Evolutionary conservation across 2,329 filamentous ascomycete genomes (phyloP), one percentile per base, ranked within the genome.

Genomic region (Diplodia corticola): DNA sequence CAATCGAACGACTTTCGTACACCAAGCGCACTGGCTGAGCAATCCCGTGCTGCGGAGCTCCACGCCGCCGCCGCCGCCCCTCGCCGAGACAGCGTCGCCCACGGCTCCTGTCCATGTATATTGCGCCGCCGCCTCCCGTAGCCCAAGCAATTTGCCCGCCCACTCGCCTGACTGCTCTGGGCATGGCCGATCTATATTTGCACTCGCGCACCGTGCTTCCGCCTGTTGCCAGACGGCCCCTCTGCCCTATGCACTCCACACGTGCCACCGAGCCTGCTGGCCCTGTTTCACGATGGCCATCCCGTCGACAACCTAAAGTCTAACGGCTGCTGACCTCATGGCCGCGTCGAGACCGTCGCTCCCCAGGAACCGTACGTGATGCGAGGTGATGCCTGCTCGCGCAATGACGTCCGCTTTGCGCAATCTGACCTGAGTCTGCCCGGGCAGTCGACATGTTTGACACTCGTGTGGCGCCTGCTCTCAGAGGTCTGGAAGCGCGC

Each of bases 171-270:
- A 13, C 33, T 40, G 40, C 59, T 49, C 59, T 50, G 28, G 17
- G 60, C 28, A 63, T 37, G 54, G 54, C 15, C 54, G 54, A 57
- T 57, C 61, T 64, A 64, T 64, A 64, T 64, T 64, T 64, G 61
- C 61, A 64, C 22, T 13, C 26, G 20, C 22, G 46, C 26, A 63
- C 60, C 49, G 30, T 33, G 24, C 60, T 24, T 26, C 46, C 33
- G 35, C 48, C 9, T 7, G 5, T 35, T 24, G 53, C 22, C 33
- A 24, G 26, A 44, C 12, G 10, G 12, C 30, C 30, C 54, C 54
- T 26, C 54, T 37, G 55, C 55, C 55, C 55, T 60, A 60, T 44
- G 55, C 55, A 60, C 37, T 30, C 55, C 55, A 60, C 55, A 60
- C 55, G 55, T 60, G 55, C 55, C 55, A 46, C 17, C 22, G n/a